Conservation (phyloP, 495 filamentous ascomycete genomes). For the Penicillium steckii region DNA sequence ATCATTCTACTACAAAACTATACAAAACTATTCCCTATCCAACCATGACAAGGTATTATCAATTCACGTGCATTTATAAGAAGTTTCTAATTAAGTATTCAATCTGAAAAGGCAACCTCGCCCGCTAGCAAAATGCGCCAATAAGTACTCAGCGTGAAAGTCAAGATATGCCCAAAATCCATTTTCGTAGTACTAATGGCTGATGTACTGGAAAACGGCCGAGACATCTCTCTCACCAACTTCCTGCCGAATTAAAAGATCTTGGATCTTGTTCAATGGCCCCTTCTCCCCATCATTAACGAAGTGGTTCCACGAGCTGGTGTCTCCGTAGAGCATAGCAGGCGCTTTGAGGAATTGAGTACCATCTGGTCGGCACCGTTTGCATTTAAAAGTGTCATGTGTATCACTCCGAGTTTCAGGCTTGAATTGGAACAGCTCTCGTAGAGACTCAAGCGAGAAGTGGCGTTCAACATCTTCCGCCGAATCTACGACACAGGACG, state of each 20-base stretch:
- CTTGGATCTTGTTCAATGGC: conserved; percentile 78
- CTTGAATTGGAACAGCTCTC: conserved; percentile 92
- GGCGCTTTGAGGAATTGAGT: conserved; percentile 83
- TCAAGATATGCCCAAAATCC: neutral
- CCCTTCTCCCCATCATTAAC: conserved; percentile 69
- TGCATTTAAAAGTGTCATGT: conserved; percentile 99
- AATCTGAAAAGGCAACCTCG: no score
- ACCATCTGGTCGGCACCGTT: conserved; percentile 85
- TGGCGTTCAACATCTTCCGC: conserved; percentile 97
- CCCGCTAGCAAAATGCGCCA: neutral
- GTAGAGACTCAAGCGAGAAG: conserved; percentile 83
- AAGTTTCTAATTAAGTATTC: no score
- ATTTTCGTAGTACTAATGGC: conserved; percentile 59
- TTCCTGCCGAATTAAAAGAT: conserved; percentile 89
- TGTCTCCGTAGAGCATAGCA: conserved; percentile 96
- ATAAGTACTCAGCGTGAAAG: neutral
- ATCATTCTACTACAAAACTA: no score
- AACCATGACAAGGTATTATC: no score
- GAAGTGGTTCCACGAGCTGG: conserved; percentile 98
- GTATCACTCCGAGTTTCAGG: conserved; percentile 84
- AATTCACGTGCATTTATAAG: no score
- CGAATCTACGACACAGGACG: conserved; percentile 95
- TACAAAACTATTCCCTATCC: no score
- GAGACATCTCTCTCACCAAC: conserved; percentile 75
- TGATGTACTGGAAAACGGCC: conserved; percentile 98